These are phyloP conservation scores for Aciculoconidium aculeatum DNA, from an alignment of 805 yeast genomes.

Conservation along the genomic window DNA sequence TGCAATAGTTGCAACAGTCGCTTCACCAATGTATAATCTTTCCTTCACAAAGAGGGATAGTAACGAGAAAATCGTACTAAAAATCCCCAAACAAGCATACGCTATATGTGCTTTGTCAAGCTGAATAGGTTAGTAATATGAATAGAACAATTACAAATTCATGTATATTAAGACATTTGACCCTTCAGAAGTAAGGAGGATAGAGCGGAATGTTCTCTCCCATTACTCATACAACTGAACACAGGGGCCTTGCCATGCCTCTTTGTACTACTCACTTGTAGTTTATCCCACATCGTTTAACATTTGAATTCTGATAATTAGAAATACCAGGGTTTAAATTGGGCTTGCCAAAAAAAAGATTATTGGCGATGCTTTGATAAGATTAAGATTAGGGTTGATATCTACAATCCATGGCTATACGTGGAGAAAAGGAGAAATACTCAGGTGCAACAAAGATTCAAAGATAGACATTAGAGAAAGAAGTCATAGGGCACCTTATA, in stretches of 20 bases:
- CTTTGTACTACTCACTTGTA: slow-evolving; percentile 15
- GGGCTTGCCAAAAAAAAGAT: too few relatives aligned
- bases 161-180: slow-evolving; percentile 1
- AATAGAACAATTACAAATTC: slow-evolving; percentile 1
- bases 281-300: slow-evolving; percentile 15
- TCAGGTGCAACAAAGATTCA: too few relatives aligned
- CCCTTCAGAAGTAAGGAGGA: background rate
- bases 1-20: slow-evolving; percentile 78
- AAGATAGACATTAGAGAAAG: too few relatives aligned
- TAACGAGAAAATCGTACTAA: slow-evolving; percentile 73
- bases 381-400: too few relatives aligned
- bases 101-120: slow-evolving; percentile 71
- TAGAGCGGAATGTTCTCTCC: background rate
- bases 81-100: slow-evolving; percentile 82
- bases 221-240: too few relatives aligned
- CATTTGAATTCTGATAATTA: too few relatives aligned
- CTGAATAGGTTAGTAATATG: slow-evolving; percentile 16
- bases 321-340: too few relatives aligned
- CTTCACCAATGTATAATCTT: slow-evolving; percentile 82
- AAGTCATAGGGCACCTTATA: too few relatives aligned
- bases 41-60: slow-evolving; percentile 81
- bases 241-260: background rate
- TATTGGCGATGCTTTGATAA: too few relatives aligned
- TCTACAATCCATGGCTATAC: too few relatives aligned
- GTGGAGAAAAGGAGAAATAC: too few relatives aligned